Conservation (phyloP, 2,329 filamentous ascomycete species). For the Aspergillus proliferans region DNA sequence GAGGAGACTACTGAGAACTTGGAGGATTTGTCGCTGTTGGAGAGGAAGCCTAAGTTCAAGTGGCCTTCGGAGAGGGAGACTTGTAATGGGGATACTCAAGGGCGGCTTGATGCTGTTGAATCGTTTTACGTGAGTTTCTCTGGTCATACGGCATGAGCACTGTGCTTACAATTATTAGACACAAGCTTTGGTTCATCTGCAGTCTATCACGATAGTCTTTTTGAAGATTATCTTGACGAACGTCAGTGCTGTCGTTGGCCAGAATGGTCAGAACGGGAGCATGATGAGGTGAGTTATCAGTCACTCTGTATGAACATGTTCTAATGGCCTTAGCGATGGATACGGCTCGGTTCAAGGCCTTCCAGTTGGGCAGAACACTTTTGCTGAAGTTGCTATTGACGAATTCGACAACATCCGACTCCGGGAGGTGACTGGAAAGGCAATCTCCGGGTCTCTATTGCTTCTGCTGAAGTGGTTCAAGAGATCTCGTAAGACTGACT, state of each 20-base stretch:
- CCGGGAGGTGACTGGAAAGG: constrained; percentile 84
- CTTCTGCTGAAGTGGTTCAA: constrained; percentile 96
- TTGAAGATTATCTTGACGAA: constrained; percentile 82
- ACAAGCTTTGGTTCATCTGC: constrained; percentile 73
- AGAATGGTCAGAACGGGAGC: constrained; percentile 43
- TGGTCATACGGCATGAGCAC: neutral
- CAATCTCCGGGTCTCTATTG: constrained; percentile 80
- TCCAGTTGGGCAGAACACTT: constrained; percentile 21
- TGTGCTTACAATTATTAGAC: constrained; percentile 43
- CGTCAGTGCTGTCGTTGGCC: constrained; percentile 74
- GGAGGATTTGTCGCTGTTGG: constrained; percentile 16
- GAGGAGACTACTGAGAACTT: constrained; percentile 34
- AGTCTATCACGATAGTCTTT: constrained; percentile 87
- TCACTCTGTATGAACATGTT: neutral
- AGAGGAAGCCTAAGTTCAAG: constrained; percentile 9
- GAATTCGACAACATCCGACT: constrained; percentile 75
- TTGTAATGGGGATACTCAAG: constrained; percentile 34
- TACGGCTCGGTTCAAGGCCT: constrained; percentile 22
- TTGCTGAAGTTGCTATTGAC: constrained; percentile 47
- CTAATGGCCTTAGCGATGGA: constrained; percentile 14
- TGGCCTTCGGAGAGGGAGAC: constrained; percentile 21
- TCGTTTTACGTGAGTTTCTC: constrained; percentile 68
- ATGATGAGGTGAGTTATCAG: constrained; percentile 39
- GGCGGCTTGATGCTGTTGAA: constrained; percentile 68
- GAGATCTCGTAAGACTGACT: constrained; percentile 66